A percentile compares a stretch with the other conserved stretches of the same genome.
These are phyloP conservation scores for Geranium rotundifolium DNA, from an alignment of 345 rosid genomes.

Conservation along the genomic window DNA sequence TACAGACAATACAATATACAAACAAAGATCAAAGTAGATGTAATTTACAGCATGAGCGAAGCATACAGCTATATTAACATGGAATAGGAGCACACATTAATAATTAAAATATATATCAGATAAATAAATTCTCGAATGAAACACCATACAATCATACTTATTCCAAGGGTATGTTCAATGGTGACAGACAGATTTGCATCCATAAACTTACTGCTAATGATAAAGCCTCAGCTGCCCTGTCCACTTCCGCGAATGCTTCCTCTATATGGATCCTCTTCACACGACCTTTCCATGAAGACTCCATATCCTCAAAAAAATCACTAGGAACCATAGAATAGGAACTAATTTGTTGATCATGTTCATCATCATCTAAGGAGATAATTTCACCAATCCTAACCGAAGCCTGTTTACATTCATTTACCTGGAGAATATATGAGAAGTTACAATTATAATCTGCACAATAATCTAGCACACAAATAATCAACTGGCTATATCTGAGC, in stretches of 20 bases:
- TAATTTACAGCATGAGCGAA: too few species aligned
- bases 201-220: constrained; percentile 49
- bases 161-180: neutral
- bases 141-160: neutral
- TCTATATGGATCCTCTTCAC: constrained; percentile 70
- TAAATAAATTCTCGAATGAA: neutral
- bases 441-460: neutral
- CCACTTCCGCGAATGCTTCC: constrained; percentile 54
- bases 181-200: neutral
- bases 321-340: constrained; percentile 36
- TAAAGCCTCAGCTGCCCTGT: constrained; percentile 53
- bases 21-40: too few species aligned
- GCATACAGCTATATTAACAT: too few species aligned
- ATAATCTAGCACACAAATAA: neutral
- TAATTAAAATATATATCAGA: neutral
- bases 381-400: constrained; percentile 56
- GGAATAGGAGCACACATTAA: neutral
- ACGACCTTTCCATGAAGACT: constrained; percentile 76
- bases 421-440: constrained; percentile 27
- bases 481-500: neutral
- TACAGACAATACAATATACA: too few species aligned
- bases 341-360: constrained; percentile 42
- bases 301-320: constrained; percentile 89
- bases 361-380: constrained; percentile 64
- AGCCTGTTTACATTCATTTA: constrained; percentile 61